Percentiles rank a stretch among this genome's conserved stretches.
Conservation (phyloP, 2,329 filamentous ascomycete species). For the Lasiodiplodia gonubiensis region DNA sequence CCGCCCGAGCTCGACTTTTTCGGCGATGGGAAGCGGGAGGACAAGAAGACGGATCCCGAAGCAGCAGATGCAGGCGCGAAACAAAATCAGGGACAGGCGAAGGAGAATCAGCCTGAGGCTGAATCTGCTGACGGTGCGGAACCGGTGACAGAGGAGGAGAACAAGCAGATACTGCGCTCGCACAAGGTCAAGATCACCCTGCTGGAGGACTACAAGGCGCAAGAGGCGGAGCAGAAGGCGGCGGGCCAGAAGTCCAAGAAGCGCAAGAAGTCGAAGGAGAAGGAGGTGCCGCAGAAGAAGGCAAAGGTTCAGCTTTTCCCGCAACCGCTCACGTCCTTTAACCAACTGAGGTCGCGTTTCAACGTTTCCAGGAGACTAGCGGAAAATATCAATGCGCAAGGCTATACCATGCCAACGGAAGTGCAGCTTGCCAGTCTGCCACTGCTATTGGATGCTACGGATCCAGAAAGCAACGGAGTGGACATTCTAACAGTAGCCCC, state of each 20-base stretch:
- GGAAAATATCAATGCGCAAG: slow-evolving; percentile 81
- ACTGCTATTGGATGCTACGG: slow-evolving; percentile 57
- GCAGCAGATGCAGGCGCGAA: slow-evolving; percentile 7
- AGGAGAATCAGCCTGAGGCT: slow-evolving; percentile 29
- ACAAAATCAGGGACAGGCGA: slow-evolving; percentile 14
- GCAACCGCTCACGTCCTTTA: slow-evolving; percentile 78
- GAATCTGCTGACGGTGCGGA: slow-evolving; percentile 30
- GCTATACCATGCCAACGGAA: slow-evolving; percentile 87
- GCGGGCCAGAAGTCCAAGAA: slow-evolving; percentile 60
- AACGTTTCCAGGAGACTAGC: slow-evolving; percentile 74
- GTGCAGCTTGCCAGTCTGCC: slow-evolving; percentile 89
- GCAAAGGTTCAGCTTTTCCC: slow-evolving; percentile 67
- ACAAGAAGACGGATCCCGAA: slow-evolving; percentile 21
- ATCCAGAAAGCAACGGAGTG: slow-evolving; percentile 46
- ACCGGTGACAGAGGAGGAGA: slow-evolving; percentile 69
- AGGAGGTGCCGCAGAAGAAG: slow-evolving; percentile 44
- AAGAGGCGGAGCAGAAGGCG: slow-evolving; percentile 55
- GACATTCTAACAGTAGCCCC: slow-evolving; percentile 90
- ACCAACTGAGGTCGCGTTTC: slow-evolving; percentile 72
- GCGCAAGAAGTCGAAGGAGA: slow-evolving; percentile 47
- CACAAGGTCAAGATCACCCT: slow-evolving; percentile 86
- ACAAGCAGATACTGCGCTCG: slow-evolving; percentile 73
- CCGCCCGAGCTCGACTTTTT: slow-evolving; percentile 54
- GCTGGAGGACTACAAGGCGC: slow-evolving; percentile 59
- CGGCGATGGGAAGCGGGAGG: slow-evolving; percentile 34